A percentile compares a stretch with the other conserved stretches of the same genome.
Evolutionary conservation across 2,329 filamentous ascomycete genomes (phyloP).

Genomic region (Talaromyces sp.): DNA sequence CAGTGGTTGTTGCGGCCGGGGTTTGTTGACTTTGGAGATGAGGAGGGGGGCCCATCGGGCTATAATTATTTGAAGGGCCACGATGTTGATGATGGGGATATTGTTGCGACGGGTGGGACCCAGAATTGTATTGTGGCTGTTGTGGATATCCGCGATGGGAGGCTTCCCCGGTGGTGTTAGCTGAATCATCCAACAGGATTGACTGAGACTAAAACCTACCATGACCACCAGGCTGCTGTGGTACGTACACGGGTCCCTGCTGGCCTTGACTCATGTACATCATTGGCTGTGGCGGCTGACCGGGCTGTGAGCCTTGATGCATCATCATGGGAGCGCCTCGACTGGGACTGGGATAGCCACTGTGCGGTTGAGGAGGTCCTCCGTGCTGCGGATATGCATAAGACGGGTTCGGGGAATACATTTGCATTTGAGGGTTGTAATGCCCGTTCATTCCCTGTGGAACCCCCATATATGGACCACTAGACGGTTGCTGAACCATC

Average conservation of each 20-base stretch:
- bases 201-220: constrained; percentile 56
- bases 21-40: constrained; percentile 44
- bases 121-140: constrained; percentile 62
- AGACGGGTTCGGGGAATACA: constrained; percentile 75
- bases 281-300: constrained; percentile 66
- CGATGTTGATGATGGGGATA: constrained; percentile 59
- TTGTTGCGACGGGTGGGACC: constrained; percentile 63
- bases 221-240: constrained; percentile 64
- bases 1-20: constrained; percentile 30
- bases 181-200: constrained; percentile 4
- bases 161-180: constrained; percentile 32
- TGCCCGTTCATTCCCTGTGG: constrained; percentile 67
- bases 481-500: constrained; percentile 75
- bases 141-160: constrained; percentile 59
- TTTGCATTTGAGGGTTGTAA: constrained; percentile 69
- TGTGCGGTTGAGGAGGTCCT: constrained; percentile 54
- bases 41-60: constrained; percentile 45
- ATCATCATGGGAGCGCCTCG: constrained; percentile 89
- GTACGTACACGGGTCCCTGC: constrained; percentile 68
- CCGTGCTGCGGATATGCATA: constrained; percentile 61
- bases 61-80: constrained; percentile 54
- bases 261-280: constrained; percentile 72
- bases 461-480: constrained; percentile 66
- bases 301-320: constrained; percentile 89
- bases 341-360: constrained; percentile 84